These are phyloP conservation scores for Apiotrichum domesticum DNA, from an alignment of 1,284 basidiomycete species.

Conservation along the genomic window DNA sequence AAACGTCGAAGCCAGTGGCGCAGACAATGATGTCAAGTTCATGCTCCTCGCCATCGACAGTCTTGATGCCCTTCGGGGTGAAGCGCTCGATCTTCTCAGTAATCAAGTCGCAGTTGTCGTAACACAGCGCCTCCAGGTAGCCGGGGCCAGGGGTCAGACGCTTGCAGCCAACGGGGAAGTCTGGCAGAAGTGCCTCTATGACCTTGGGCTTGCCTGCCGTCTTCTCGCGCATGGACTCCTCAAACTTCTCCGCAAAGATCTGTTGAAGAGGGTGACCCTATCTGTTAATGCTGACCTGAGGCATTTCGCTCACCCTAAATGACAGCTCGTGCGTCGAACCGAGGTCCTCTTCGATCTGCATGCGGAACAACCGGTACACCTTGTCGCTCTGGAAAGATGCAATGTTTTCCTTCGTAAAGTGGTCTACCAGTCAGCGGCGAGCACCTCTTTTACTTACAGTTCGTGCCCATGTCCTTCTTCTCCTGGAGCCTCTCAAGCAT, in stretches of 20 bases:
- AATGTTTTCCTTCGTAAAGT: slow-evolving; percentile 21
- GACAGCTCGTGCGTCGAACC: slow-evolving; percentile 10
- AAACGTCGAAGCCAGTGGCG: slow-evolving; percentile 33
- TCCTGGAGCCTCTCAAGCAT: slow-evolving; percentile 8
- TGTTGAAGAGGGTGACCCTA: slow-evolving; percentile 4
- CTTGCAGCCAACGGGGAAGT: slow-evolving; percentile 33
- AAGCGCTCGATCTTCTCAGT: slow-evolving; percentile 17
- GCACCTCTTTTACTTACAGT: slow-evolving; percentile 7
- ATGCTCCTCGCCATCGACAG: slow-evolving; percentile 19
- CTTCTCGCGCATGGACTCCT: slow-evolving; percentile 12
- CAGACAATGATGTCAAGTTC: slow-evolving; percentile 31
- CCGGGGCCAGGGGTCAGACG: slow-evolving; percentile 39
- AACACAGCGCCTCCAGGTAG: slow-evolving; percentile 37
- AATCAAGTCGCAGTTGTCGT: slow-evolving; percentile 27
- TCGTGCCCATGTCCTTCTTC: not conserved
- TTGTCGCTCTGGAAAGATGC: slow-evolving; percentile 6
- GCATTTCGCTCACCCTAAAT: not conserved
- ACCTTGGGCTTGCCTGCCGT: slow-evolving; percentile 13
- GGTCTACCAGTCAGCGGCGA: slow-evolving; percentile 2
- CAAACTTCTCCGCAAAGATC: not conserved
- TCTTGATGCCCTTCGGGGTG: slow-evolving; percentile 21
- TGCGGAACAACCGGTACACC: slow-evolving; percentile 22
- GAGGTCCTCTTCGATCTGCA: slow-evolving; percentile 17
- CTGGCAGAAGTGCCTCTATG: slow-evolving; percentile 21
- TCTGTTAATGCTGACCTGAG: too few species aligned